Evolutionary conservation across 768 basidiomycete species (phyloP), one percentile per base, ranked within the genome.

Genomic region (Paxillus ammoniavirescens): DNA sequence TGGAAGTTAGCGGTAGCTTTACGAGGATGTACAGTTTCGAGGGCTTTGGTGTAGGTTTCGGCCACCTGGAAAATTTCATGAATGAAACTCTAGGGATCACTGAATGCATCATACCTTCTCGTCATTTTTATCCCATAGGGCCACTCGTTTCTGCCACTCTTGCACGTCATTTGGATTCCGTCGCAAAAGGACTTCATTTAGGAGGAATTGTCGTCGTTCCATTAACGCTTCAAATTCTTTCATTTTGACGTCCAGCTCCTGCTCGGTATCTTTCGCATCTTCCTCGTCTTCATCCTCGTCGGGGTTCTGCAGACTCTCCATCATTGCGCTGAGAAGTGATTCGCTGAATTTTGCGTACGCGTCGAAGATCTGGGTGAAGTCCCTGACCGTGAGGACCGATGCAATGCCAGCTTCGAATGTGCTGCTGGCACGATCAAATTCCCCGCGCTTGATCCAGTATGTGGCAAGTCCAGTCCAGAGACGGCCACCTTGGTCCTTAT

Each of bases 131-230:
- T 90, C 97, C 82, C 85, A 96, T 26, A 98, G 72, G 2, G 94
- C 95, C 17, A 98, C 83, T 35, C 96, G 78, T 72, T 99, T 99
- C 75, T 98, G 97, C 97, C 97, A 99, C 68, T 99, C 97, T 60
- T 97, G 93, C 2, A 98, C 97, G 63, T 99, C 97, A 61, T 98
- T 91, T 5, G 93, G 91, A 76, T 99, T 99, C 63, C 97, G 77
- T 56, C 97, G 76, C 35, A 98, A 70, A 14, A 98, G 74, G 12
- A 98, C 97, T 63, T 98, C 95, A 62, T 99, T 99, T 43, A 97
- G 86, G 57, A 99, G 76, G 79, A 99, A 98, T 2, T 93, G 96
- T 66, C 97, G 73, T 46, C 95, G 80, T 68, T 99, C 97, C 79
- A 96, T 96, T 60, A 99, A 70, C 38, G 86, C 89, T 70, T 98